phyloP scores from a whole-genome alignment of 1,284 basidiomycete genomes.

The Lentinus polychrous region DNA sequence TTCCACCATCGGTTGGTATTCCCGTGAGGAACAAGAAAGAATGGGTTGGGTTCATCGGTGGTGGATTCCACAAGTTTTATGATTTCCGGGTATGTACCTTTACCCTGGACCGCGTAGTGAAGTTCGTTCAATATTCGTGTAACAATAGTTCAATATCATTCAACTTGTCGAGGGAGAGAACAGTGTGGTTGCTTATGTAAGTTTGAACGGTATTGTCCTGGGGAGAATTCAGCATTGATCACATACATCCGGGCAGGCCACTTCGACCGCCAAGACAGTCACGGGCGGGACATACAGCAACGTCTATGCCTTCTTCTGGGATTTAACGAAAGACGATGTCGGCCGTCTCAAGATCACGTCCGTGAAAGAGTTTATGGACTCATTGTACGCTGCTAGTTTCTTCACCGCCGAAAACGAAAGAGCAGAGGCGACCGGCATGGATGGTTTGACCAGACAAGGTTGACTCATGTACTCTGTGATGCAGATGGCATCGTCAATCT shows the following conservation, averaged over 20 bases:
- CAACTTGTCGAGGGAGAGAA: background rate
- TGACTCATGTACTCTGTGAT: too few relatives aligned
- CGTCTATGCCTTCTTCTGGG: background rate
- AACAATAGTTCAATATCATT: background rate
- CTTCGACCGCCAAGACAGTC: background rate
- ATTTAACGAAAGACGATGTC: background rate
- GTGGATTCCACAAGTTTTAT: background rate
- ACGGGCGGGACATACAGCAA: background rate
- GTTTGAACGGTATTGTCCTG: background rate
- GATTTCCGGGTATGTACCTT: background rate
- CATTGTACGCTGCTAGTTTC: background rate
- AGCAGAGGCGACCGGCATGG: too few relatives aligned
- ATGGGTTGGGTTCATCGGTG: background rate
- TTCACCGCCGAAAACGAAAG: background rate
- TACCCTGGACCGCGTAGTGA: background rate
- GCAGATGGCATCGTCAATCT: too few relatives aligned
- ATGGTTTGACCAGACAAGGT: too few relatives aligned
- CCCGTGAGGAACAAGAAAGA: background rate
- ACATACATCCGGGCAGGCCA: background rate
- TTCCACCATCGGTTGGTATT: background rate
- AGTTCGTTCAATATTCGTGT: background rate
- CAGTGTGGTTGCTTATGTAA: background rate
- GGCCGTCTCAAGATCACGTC: background rate
- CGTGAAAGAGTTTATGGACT: constrained; percentile 4
- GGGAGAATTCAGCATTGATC: background rate